Conservation (phyloP, 2,329 filamentous ascomycete species). For the Arthrobotrys musiformis region DNA sequence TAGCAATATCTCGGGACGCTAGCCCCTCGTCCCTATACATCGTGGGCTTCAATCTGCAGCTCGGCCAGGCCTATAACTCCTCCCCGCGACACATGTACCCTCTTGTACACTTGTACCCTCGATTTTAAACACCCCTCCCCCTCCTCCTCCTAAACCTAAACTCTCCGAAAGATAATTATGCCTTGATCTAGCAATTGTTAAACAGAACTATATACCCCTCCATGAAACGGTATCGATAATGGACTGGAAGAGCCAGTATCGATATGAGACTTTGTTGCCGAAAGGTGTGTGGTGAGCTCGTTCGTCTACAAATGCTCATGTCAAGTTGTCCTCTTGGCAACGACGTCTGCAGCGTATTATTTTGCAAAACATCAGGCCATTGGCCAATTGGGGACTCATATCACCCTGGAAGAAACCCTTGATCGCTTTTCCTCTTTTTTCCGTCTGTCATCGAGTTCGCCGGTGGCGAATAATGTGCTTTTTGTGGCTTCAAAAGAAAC, state of each 20-base stretch:
- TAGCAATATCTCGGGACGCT: constrained; percentile 23
- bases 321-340: constrained; percentile 41
- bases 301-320: constrained; percentile 19
- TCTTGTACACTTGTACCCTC: constrained; percentile 28
- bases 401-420: not conserved
- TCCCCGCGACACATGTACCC: constrained; percentile 46
- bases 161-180: constrained; percentile 28
- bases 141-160: constrained; percentile 12
- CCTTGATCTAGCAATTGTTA: constrained; percentile 16
- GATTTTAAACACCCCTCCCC: constrained; percentile 17
- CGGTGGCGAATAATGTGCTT: constrained; percentile 3
- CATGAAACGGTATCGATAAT: constrained; percentile 28
- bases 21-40: constrained; percentile 3
- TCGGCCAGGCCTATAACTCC: constrained; percentile 33
- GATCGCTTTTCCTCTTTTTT: not conserved
- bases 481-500: constrained; percentile 11
- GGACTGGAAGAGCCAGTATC: constrained; percentile 13
- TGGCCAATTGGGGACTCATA: not conserved
- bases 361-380: not conserved
- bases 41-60: constrained; percentile 24
- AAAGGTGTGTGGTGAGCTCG: constrained; percentile 8
- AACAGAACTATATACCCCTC: constrained; percentile 37
- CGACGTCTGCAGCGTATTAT: not conserved
- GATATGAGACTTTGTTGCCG: constrained; percentile 40
- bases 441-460: not conserved